Percentiles rank a stretch among this genome's conserved stretches.
These are phyloP conservation scores for Keithomyces neogunnii DNA, from an alignment of 2,329 filamentous ascomycete species.

Conservation along the genomic window DNA sequence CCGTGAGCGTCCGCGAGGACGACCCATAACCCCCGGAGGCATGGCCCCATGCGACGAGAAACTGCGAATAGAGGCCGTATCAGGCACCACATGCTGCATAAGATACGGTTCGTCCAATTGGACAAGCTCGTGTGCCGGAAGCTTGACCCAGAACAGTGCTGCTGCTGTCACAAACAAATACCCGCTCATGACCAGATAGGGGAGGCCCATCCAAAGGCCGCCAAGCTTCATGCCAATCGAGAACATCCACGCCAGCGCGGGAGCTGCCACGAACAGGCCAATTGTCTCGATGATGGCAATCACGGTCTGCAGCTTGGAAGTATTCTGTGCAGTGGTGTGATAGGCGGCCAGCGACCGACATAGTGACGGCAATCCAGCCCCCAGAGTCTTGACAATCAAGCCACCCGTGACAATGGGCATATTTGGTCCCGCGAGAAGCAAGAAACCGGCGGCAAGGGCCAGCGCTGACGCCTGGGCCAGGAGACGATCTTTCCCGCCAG, in stretches of 20 bases:
- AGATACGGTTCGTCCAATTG: neutral
- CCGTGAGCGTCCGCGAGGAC: too few relatives aligned
- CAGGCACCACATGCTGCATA: too few relatives aligned
- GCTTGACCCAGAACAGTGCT: constrained; percentile 3
- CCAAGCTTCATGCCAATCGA: constrained; percentile 14
- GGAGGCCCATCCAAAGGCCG: constrained; percentile 17
- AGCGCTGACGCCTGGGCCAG: constrained; percentile 16
- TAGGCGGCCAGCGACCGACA: constrained; percentile 13
- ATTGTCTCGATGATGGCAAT: constrained; percentile 17
- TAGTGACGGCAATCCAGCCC: constrained; percentile 12
- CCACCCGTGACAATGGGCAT: constrained; percentile 13
- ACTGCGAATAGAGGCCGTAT: too few relatives aligned
- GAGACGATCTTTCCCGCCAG: constrained; percentile 15
- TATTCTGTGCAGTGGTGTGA: constrained; percentile 13
- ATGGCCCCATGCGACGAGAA: too few relatives aligned
- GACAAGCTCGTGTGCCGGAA: too few relatives aligned
- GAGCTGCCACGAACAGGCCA: constrained; percentile 15
- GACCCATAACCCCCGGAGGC: too few relatives aligned
- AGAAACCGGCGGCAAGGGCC: constrained; percentile 12
- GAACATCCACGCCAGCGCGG: constrained; percentile 18
- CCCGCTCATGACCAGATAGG: constrained; percentile 11
- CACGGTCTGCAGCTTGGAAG: constrained; percentile 19
- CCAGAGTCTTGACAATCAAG: constrained; percentile 14
- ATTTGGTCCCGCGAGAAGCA: constrained; percentile 13
- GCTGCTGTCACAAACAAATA: constrained; percentile 4